These are phyloP conservation scores for Plasmodium ovale DNA, from an alignment of 169 alveolate species.

Conservation along the genomic window DNA sequence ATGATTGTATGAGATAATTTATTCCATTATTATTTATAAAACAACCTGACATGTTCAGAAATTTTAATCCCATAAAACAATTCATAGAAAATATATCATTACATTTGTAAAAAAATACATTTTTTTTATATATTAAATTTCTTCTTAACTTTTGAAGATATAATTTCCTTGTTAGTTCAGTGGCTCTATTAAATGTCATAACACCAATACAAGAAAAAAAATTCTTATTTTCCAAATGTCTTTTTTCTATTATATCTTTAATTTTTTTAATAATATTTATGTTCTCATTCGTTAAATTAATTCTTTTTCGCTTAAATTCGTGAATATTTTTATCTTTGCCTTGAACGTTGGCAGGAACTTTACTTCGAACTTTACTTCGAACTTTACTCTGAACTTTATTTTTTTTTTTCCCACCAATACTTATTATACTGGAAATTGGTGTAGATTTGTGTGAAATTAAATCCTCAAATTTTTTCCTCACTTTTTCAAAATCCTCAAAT, in stretches of 20 bases:
- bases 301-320: no score
- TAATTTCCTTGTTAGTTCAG: constrained; percentile 19
- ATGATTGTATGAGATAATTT: constrained; percentile 17
- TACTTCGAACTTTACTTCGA: no score
- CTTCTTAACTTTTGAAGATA: constrained; percentile 41
- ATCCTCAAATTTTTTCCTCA: no score
- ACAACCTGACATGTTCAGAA: constrained; percentile 31
- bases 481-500: no score
- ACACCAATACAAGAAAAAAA: constrained; percentile 50
- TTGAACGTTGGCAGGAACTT: no score
- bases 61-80: constrained; percentile 50
- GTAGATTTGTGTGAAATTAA: no score
- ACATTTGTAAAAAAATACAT: not conserved
- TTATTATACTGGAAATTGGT: no score
- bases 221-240: constrained; percentile 36
- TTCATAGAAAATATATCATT: constrained; percentile 27
- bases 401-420: no score
- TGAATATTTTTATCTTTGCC: no score
- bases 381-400: no score
- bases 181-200: constrained; percentile 43
- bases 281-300: not conserved
- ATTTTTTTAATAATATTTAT: not conserved
- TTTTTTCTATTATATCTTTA: constrained; percentile 21
- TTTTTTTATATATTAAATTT: constrained; percentile 52
- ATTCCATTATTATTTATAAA: constrained; percentile 31